Conservation (phyloP, 257 asterid genomes). For the Thymus mandschuricus region DNA sequence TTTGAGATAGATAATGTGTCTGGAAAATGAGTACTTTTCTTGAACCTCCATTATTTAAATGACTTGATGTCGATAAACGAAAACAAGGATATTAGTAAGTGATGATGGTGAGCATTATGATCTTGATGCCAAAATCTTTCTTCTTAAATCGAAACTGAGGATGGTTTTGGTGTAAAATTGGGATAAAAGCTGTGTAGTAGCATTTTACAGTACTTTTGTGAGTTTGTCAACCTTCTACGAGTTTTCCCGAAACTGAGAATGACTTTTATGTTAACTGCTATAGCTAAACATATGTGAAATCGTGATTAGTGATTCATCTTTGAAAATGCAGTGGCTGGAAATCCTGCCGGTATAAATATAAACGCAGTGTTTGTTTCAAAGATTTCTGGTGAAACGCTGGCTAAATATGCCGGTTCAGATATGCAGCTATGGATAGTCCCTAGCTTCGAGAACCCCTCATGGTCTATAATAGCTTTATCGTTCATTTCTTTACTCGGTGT, state of each 20-base stretch:
- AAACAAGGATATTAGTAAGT: not conserved
- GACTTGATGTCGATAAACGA: not conserved
- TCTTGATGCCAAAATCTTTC: too few species aligned
- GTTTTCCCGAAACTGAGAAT: too few species aligned
- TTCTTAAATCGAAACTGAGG: too few species aligned
- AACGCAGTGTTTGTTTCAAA: conserved; percentile 72
- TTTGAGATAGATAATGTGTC: too few species aligned
- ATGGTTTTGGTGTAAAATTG: too few species aligned
- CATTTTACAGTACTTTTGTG: too few species aligned
- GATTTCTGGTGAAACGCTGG: conserved; percentile 59
- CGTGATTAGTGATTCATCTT: conserved; percentile 15
- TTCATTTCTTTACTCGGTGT: conserved; percentile 73
- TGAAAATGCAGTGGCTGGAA: conserved; percentile 79
- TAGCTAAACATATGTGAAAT: conserved; percentile 12
- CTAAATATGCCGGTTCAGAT: conserved; percentile 48
- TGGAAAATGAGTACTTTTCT: too few species aligned
- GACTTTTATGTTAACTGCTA: not conserved
- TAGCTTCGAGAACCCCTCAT: conserved; percentile 63
- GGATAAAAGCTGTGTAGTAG: too few species aligned
- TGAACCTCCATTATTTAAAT: not conserved
- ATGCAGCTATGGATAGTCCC: conserved; percentile 67
- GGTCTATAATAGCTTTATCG: conserved; percentile 78
- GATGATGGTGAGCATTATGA: too few species aligned
- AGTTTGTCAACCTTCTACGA: too few species aligned
- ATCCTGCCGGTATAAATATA: conserved; percentile 61